These are phyloP conservation scores for Cryptococcus sp. DNA, from an alignment of 1,284 basidiomycete species.

Conservation along the genomic window DNA sequence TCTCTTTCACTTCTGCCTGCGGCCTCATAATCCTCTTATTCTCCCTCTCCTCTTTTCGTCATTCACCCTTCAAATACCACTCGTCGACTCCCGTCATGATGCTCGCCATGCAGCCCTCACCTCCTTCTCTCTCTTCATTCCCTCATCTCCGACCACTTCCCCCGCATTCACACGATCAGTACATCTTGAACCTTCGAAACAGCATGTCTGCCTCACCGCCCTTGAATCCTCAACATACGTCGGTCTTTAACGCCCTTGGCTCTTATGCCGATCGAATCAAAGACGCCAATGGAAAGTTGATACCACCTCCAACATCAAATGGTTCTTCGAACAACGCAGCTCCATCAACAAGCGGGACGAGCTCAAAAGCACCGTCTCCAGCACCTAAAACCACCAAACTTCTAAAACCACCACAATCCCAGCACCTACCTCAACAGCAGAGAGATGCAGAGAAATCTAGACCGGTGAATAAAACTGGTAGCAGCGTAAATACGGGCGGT, in stretches of 20 bases:
- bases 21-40: neutral
- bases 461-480: neutral
- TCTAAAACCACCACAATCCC: neutral
- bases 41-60: neutral
- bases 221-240: constrained; percentile 12
- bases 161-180: neutral
- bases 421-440: neutral
- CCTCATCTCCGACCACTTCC: constrained; percentile 7
- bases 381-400: neutral
- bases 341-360: neutral
- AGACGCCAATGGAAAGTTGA: constrained; percentile 17
- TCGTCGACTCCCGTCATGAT: constrained; percentile 8
- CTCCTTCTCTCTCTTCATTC: constrained; percentile 9
- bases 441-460: neutral
- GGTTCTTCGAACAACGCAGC: neutral
- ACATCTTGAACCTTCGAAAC: neutral
- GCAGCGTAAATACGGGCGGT: too few species aligned
- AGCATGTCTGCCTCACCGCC: constrained; percentile 14
- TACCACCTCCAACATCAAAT: constrained; percentile 1
- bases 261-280: constrained; percentile 44
- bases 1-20: too few species aligned
- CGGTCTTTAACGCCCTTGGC: constrained; percentile 43
- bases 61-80: neutral
- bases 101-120: constrained; percentile 19
- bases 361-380: neutral